A percentile compares a stretch with the other conserved stretches of the same genome.
Conservation (phyloP, 1,284 basidiomycete species). For the Leucoagaricus sp. region DNA sequence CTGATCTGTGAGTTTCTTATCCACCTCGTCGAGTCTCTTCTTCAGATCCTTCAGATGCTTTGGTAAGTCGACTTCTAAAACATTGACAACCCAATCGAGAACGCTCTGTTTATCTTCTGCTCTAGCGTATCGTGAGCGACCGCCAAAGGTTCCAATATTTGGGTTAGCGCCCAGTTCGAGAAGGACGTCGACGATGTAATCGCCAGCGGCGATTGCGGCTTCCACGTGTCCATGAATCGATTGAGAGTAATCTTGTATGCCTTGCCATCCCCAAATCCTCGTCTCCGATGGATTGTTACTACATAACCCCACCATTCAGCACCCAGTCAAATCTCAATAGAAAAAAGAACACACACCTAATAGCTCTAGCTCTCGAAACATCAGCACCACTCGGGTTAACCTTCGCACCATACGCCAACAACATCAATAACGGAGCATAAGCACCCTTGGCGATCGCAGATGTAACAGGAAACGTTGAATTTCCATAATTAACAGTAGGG, state of each 20-base stretch:
- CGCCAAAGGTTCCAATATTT: slow-evolving; percentile 33
- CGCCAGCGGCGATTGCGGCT: slow-evolving; percentile 37
- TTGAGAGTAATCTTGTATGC: slow-evolving; percentile 26
- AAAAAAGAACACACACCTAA: slow-evolving; percentile 26
- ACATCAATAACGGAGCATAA: slow-evolving; percentile 23
- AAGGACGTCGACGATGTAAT: slow-evolving; percentile 45
- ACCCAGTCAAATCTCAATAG: neutral
- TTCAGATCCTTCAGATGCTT: slow-evolving; percentile 24
- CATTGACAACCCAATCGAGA: slow-evolving; percentile 43
- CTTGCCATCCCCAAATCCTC: slow-evolving; percentile 21
- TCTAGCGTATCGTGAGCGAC: slow-evolving; percentile 21
- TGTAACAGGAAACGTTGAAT: slow-evolving; percentile 27
- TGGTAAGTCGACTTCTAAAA: slow-evolving; percentile 21
- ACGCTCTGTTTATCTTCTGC: slow-evolving; percentile 28
- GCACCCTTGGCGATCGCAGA: slow-evolving; percentile 22
- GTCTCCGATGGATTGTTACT: slow-evolving; percentile 19
- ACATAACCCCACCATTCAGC: slow-evolving; percentile 11
- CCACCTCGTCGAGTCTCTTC: slow-evolving; percentile 16
- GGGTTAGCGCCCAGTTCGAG: slow-evolving; percentile 43
- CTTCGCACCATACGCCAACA: slow-evolving; percentile 32
- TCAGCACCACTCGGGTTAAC: slow-evolving; percentile 29
- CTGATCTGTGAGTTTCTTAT: slow-evolving; percentile 10
- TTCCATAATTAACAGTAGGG: slow-evolving; percentile 31
- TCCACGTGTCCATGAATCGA: slow-evolving; percentile 41
- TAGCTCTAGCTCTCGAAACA: slow-evolving; percentile 28